Base-by-base conservation (phyloP, 306 rosid species). In the Citrullus amarus region DNA sequence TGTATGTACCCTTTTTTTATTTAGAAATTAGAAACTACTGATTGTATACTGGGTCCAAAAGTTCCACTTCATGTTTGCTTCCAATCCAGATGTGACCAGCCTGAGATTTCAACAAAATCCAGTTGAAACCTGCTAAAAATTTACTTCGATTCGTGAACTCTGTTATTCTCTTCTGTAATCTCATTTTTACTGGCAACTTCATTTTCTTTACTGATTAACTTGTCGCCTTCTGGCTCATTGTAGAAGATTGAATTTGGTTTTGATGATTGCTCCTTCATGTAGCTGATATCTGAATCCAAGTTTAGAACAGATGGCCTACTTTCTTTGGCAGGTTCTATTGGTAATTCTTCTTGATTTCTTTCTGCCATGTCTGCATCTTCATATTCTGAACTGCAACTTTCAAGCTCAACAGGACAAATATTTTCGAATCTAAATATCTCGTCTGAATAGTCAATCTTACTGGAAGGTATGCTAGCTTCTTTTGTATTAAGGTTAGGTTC, bases 331-430 rank as follows among this genome's bases (percentile, higher is more conserved):
- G 62, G 18, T 51, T 74, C 41, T 8, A 32, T 46, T 53, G 78
- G 63, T 20, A 41, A 34, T 32, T 74, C 78, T 74, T 14, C 63
- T 74, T 53, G 61, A 53, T 74, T 74, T 16, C 62, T 74, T 34
- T 74, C 78, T 74, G 28, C 48, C 38, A 17, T 54, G 78, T 53
- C 30, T 53, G 17, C 48, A 51, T 30, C 61, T 51, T 73, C 78
- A 53, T 10, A 72, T 72, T 72, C 60, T 48, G 77, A 72, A 28
- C 59, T 72, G 59, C 25, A 48, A 28, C 43, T 72, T 72, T 72
- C 77, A 72, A 28, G n/a, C 9, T 28, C 56, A 69, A 0, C 58
- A 14, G 58, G 76, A 71, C 13, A 14, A 69, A 20, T 44, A 2
- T 41, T 69, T 69, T 44, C 75, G 6, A 69, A 69, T 12, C 56